Evolutionary conservation across 1,284 basidiomycete species (phyloP).

Genomic region (Stygiomarasmius scandens): DNA sequence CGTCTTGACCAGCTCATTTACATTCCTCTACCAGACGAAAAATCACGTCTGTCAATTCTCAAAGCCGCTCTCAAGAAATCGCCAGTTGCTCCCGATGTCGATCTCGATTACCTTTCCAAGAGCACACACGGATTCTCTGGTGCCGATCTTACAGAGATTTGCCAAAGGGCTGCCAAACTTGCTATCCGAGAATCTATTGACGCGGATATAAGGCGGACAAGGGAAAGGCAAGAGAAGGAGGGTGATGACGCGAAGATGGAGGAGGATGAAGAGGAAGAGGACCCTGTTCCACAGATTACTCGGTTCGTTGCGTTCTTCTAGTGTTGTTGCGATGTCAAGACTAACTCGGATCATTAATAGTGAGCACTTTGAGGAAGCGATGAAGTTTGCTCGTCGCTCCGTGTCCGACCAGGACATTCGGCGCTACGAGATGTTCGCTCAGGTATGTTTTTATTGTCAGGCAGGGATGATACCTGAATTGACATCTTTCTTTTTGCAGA

Average conservation of each 20-base stretch:
- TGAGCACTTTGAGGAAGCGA: constrained; percentile 97
- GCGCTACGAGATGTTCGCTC: constrained; percentile 90
- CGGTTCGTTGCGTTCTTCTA: constrained; percentile 44
- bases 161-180: constrained; percentile 96
- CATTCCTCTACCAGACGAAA: constrained; percentile 93
- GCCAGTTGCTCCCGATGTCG: constrained; percentile 85
- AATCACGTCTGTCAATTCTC: constrained; percentile 90
- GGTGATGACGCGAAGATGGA: constrained; percentile 75
- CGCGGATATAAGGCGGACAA: constrained; percentile 80
- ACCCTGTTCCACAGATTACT: constrained; percentile 97
- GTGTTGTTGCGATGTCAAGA: constrained; percentile 7
- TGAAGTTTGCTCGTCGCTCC: constrained; percentile 91
- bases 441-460: constrained; percentile 44
- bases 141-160: constrained; percentile 99
- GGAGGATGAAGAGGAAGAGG: constrained; percentile 77
- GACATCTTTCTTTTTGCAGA: constrained; percentile 44
- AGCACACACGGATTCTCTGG: constrained; percentile 98
- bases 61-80: constrained; percentile 92
- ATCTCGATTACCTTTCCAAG: constrained; percentile 89
- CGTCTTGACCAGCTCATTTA: constrained; percentile 97
- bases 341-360: constrained; percentile 31
- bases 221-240: constrained; percentile 84
- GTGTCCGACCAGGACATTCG: constrained; percentile 95
- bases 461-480: not conserved
- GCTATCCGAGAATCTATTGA: constrained; percentile 96